Percentiles rank a stretch among this genome's conserved stretches.
These are phyloP conservation scores for Furcasterigmium furcatum DNA, from an alignment of 2,329 filamentous ascomycete species.

Conservation along the genomic window DNA sequence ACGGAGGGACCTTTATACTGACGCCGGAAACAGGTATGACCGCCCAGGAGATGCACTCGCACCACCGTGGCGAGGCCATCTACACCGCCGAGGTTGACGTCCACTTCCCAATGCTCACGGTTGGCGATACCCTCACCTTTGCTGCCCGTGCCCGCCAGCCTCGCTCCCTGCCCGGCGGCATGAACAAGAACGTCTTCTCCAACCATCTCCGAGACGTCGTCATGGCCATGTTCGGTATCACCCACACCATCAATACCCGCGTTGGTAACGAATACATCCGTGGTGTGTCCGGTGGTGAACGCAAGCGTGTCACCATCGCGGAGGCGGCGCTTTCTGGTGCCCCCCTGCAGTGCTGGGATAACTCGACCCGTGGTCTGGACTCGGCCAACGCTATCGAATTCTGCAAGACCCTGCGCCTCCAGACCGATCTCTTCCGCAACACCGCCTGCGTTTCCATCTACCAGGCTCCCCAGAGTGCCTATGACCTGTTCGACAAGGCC, in stretches of 20 bases:
- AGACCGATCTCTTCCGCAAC: conserved; percentile 63
- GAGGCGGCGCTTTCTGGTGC: conserved; percentile 58
- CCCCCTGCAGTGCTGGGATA: conserved; percentile 66
- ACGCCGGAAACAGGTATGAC: conserved; percentile 47
- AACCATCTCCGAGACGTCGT: conserved; percentile 66
- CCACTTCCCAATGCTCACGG: conserved; percentile 73
- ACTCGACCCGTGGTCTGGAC: conserved; percentile 71
- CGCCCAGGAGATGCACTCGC: conserved; percentile 70
- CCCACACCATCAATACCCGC: conserved; percentile 68
- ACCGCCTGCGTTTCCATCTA: conserved; percentile 73
- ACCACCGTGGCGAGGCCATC: conserved; percentile 80
- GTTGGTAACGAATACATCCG: conserved; percentile 75
- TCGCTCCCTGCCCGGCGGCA: conserved; percentile 55
- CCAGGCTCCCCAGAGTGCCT: conserved; percentile 62
- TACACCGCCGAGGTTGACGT: conserved; percentile 84
- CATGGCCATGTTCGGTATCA: conserved; percentile 74
- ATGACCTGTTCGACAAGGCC: conserved; percentile 62
- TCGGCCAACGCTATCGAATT: conserved; percentile 75
- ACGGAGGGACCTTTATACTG: neutral
- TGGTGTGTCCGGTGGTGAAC: conserved; percentile 72
- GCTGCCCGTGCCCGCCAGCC: conserved; percentile 69
- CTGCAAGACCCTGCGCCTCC: conserved; percentile 64
- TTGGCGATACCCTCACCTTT: conserved; percentile 77
- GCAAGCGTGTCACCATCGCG: conserved; percentile 63
- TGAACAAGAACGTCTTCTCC: conserved; percentile 51